phyloP scores from a whole-genome alignment of 2,329 filamentous ascomycete species.

The Aspergillus japonicus region DNA sequence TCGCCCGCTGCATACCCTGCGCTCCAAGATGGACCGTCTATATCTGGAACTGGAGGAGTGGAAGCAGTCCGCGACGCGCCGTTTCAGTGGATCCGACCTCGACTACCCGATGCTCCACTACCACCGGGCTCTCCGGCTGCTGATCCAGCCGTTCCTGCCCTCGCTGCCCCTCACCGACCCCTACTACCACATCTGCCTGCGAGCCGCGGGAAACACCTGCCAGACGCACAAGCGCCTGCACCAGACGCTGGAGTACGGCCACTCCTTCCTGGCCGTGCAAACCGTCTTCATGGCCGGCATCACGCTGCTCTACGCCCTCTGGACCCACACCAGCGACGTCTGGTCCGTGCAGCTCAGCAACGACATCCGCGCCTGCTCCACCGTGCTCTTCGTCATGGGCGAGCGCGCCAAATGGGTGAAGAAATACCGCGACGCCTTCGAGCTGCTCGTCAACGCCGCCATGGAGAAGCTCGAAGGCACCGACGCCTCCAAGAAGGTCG shows the following conservation, averaged over 20 bases:
- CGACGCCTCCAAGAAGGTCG: slow-evolving; percentile 33
- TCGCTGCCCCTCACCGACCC: slow-evolving; percentile 48
- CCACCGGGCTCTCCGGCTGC: slow-evolving; percentile 50
- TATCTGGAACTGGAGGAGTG: slow-evolving; percentile 50
- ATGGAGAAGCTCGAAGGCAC: slow-evolving; percentile 48
- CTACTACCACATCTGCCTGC: slow-evolving; percentile 46
- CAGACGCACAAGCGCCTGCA: slow-evolving; percentile 40
- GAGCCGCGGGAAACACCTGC: slow-evolving; percentile 38
- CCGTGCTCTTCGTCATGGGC: slow-evolving; percentile 52
- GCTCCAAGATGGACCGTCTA: slow-evolving; percentile 50
- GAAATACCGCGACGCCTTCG: slow-evolving; percentile 50
- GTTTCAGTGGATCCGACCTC: slow-evolving; percentile 39
- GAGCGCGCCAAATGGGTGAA: slow-evolving; percentile 51
- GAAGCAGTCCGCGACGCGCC: slow-evolving; percentile 41
- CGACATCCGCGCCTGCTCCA: slow-evolving; percentile 51
- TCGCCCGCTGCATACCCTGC: slow-evolving; percentile 44
- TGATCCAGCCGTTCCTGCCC: slow-evolving; percentile 53
- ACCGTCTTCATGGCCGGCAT: slow-evolving; percentile 42
- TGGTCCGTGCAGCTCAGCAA: slow-evolving; percentile 53
- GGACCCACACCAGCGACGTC: slow-evolving; percentile 46
- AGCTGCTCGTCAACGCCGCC: slow-evolving; percentile 47
- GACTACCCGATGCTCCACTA: slow-evolving; percentile 54
- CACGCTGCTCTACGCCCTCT: slow-evolving; percentile 38
- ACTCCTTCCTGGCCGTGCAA: slow-evolving; percentile 41
- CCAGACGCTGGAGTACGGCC: slow-evolving; percentile 40